Evolutionary conservation across 176 grass and related monocot species (phyloP), one percentile per base, ranked within the genome.

Genomic region (Oryza glaberrima): DNA sequence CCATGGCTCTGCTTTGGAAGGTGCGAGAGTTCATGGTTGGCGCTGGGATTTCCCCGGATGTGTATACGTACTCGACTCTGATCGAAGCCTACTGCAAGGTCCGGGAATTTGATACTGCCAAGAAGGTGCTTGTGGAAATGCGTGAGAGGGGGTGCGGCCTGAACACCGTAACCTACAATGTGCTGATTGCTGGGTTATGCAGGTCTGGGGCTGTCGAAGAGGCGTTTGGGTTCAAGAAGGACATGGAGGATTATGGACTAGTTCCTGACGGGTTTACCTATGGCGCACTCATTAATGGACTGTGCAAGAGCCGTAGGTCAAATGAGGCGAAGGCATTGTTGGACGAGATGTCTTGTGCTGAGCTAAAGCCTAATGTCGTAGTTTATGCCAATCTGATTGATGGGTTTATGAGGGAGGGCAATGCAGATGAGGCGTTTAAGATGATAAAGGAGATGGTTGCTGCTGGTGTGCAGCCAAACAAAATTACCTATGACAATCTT

Each of bases 1-100:
- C 72, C 43, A 76, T 93, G 88, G 86, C 79, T 89, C 90, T 93
- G 28, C 88, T 96, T 46, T 93, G 88, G 89, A 93, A 91, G 85
- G 86, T 96, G 13, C 72, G 72, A 36, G 86, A 71, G 45, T 91
- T 93, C 70, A 91, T 89, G 81, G 72, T 20, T 9, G 38, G 16
- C 7, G 71, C 52, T 2, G 58, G 80, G 41, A 64, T 91, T 79
- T 72, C 26, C 22, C 75, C 69, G 3, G 91, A 96, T 61, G 81
- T 77, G 5, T 96, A 96, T 67, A 96, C 94, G 14, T 96, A 88
- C 70, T 88, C 88, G 70, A 91, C 81, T 45, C 6, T 89, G 78
- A 87, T 96, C 20, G 89, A 89, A 17, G 86, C 83, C 2, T 65
- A 87, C n/a, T 96, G 82, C 65, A 93, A 88, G 81, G 75, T 40